Evolutionary conservation across 306 rosid species (phyloP).

Genomic region (Prunus salicina): DNA sequence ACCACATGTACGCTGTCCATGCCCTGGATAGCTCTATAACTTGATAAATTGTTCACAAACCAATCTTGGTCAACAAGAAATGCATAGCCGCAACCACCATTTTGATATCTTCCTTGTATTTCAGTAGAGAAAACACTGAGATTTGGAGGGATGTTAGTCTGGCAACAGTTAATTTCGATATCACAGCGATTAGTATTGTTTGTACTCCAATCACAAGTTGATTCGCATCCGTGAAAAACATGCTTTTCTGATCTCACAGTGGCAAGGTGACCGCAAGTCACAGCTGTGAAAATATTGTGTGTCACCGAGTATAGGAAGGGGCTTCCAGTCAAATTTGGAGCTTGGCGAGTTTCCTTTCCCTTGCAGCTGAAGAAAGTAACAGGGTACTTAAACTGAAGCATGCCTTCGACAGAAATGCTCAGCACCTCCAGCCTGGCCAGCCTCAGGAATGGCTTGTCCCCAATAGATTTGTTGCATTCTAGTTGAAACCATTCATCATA

Average conservation of each 20-base stretch:
- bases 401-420: rapidly evolving
- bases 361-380: background rate
- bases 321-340: background rate
- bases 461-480: constrained; percentile 16
- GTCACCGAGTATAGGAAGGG: background rate
- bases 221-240: background rate
- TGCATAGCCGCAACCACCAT: background rate
- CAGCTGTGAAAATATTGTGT: background rate
- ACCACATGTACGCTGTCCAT: constrained; percentile 8
- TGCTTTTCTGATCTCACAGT: too few relatives aligned
- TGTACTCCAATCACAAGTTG: too few relatives aligned
- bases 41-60: background rate
- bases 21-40: background rate
- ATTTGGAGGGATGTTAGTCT: background rate
- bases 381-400: constrained; percentile 14
- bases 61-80: constrained; percentile 11
- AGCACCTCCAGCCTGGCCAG: constrained; percentile 14
- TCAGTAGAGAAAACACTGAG: background rate
- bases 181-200: too few relatives aligned
- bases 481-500: constrained; percentile 31
- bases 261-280: background rate
- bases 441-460: constrained; percentile 9
- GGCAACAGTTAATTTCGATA: background rate
- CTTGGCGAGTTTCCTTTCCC: background rate
- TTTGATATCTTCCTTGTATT: too few relatives aligned